Evolutionary conservation across 805 yeast species (phyloP).

Genomic region (Saitoella complicata): DNA sequence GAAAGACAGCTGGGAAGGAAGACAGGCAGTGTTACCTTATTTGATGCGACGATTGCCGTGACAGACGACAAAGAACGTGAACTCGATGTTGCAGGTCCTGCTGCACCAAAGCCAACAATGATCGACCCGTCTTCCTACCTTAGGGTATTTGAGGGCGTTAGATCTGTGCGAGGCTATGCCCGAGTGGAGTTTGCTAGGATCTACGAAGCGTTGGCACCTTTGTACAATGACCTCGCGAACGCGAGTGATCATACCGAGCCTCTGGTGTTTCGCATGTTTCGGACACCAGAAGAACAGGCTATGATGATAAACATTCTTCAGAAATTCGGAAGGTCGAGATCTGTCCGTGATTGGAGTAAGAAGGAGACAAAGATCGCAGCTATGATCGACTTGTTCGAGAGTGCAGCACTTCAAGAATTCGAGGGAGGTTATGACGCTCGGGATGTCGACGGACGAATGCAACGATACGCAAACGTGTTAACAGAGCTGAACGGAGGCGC

Average conservation of each 20-base stretch:
- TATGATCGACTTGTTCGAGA: conserved; percentile 51
- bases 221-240: conserved; percentile 31
- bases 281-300: conserved; percentile 38
- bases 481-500: conserved; percentile 22
- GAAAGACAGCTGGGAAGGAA: no score
- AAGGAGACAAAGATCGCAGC: conserved; percentile 19
- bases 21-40: no score
- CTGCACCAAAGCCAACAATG: no score
- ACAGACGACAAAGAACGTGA: no score
- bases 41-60: no score
- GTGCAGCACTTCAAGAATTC: conserved; percentile 51
- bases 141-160: no score
- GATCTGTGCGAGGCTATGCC: no score
- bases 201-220: conserved; percentile 25
- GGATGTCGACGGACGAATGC: conserved; percentile 26
- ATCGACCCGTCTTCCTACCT: no score
- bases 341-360: conserved; percentile 11
- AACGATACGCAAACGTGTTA: conserved; percentile 21
- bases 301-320: conserved; percentile 27
- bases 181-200: conserved; percentile 10
- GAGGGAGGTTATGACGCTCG: conserved; percentile 37
- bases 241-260: conserved; percentile 28
- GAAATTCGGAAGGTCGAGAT: conserved; percentile 17
- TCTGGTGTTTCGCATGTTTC: conserved; percentile 30
- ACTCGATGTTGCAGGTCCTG: no score